phyloP scores from a whole-genome alignment of 306 rosid genomes.

The Pueraria montana region DNA sequence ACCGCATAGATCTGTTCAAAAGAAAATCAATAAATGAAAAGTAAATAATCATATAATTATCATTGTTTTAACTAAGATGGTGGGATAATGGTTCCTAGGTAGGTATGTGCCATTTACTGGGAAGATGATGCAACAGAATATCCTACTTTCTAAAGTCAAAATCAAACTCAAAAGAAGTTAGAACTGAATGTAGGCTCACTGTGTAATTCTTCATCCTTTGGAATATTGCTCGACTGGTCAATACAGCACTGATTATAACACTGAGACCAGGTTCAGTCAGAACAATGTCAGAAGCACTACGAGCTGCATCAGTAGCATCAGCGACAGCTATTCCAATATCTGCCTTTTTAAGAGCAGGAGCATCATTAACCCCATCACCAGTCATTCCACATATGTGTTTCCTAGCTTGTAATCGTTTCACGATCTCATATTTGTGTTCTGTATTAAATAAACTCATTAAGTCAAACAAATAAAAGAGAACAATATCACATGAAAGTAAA shows the following conservation, averaged over 20 bases:
- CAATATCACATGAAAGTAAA: not conserved
- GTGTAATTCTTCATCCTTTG: slow-evolving; percentile 96
- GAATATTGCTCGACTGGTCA: slow-evolving; percentile 93
- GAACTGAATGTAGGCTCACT: slow-evolving; percentile 52
- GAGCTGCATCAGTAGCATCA: slow-evolving; percentile 94
- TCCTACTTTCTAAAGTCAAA: slow-evolving; percentile 12
- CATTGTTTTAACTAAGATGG: not conserved
- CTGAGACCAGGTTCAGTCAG: slow-evolving; percentile 90
- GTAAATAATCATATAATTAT: not conserved
- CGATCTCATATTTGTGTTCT: slow-evolving; percentile 94
- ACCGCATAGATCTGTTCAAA: slow-evolving; percentile 85
- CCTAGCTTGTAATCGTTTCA: slow-evolving; percentile 82
- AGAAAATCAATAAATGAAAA: slow-evolving; percentile 16
- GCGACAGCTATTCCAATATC: slow-evolving; percentile 98
- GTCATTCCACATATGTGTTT: slow-evolving; percentile 93
- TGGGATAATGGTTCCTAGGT: not conserved
- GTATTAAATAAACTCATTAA: slow-evolving; percentile 13
- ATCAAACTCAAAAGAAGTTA: not conserved
- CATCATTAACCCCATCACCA: slow-evolving; percentile 92
- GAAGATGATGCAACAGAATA: not conserved
- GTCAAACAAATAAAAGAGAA: slow-evolving; percentile 26
- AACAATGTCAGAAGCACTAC: slow-evolving; percentile 90
- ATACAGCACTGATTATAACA: slow-evolving; percentile 86
- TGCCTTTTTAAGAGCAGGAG: slow-evolving; percentile 89
- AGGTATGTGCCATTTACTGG: slow-evolving; percentile 15